Evolutionary conservation across 2,329 filamentous ascomycete species (phyloP).

Genomic region (Diaporthe capsici): DNA sequence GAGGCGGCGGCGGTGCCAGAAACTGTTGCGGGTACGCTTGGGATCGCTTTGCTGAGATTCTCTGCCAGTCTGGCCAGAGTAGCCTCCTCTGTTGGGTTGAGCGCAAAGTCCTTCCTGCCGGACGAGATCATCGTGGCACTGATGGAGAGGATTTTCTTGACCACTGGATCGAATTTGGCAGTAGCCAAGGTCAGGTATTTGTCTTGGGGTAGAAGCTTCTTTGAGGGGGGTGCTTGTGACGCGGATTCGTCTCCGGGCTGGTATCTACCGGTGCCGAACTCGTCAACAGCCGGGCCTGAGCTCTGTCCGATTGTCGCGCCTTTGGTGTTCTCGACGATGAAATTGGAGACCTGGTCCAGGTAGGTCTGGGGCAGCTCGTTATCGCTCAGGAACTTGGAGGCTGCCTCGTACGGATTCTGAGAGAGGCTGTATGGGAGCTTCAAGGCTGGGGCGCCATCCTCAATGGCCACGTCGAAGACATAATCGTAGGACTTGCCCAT

Average conservation of each 20-base stretch:
- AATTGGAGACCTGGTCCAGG: constrained; percentile 91
- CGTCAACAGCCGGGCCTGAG: constrained; percentile 70
- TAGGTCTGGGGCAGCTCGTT: constrained; percentile 91
- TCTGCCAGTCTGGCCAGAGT: constrained; percentile 72
- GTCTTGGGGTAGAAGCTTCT: constrained; percentile 81
- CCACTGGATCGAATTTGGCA: constrained; percentile 79
- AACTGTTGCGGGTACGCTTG: constrained; percentile 45
- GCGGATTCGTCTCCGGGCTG: constrained; percentile 74
- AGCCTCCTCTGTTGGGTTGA: constrained; percentile 80
- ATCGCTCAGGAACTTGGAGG: constrained; percentile 89
- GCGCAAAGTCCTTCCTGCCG: constrained; percentile 79
- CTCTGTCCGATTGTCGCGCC: constrained; percentile 84
- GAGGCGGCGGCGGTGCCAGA: constrained; percentile 28
- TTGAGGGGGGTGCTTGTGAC: constrained; percentile 54
- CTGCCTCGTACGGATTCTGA: constrained; percentile 92
- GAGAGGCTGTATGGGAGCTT: constrained; percentile 96
- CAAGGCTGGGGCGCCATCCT: constrained; percentile 91
- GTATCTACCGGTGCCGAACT: constrained; percentile 84
- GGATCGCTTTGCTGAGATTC: constrained; percentile 72
- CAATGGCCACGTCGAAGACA: constrained; percentile 96
- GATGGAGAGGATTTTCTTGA: constrained; percentile 82
- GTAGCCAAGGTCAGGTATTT: constrained; percentile 83
- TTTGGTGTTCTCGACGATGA: constrained; percentile 91
- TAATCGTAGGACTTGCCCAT: constrained; percentile 93
- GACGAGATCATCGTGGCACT: constrained; percentile 80